Conservation (phyloP, 495 filamentous ascomycete species). For the Hapsidospora chrysogenum region DNA sequence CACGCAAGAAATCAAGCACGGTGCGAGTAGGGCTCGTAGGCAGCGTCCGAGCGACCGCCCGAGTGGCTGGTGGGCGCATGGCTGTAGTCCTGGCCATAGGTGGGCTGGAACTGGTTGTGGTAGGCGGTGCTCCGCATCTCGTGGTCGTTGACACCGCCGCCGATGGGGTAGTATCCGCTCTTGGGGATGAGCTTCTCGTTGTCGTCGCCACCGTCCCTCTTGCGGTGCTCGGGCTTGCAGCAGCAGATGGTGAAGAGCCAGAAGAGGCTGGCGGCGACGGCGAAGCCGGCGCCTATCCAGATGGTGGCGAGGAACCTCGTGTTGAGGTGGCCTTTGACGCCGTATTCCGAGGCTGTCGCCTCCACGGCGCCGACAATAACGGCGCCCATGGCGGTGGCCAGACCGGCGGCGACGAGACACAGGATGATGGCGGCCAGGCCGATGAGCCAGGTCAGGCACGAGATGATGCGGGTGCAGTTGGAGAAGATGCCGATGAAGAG, state of each 20-base stretch:
- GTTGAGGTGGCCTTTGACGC: slow-evolving; percentile 46
- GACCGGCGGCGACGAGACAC: slow-evolving; percentile 27
- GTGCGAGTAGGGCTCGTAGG: slow-evolving; percentile 40
- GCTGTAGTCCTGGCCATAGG: slow-evolving; percentile 17
- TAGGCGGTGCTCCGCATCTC: slow-evolving; percentile 11
- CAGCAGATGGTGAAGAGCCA: slow-evolving; percentile 87
- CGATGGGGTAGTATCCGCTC: slow-evolving; percentile 11
- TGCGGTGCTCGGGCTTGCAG: slow-evolving; percentile 37
- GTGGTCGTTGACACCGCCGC: slow-evolving; percentile 9
- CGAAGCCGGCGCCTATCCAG: slow-evolving; percentile 71
- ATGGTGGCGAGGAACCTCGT: slow-evolving; percentile 46
- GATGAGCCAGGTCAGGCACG: slow-evolving; percentile 34
- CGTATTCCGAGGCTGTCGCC: slow-evolving; percentile 43
- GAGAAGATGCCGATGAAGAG: slow-evolving; percentile 64
- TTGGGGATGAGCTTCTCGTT: slow-evolving; percentile 30
- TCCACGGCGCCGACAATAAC: slow-evolving; percentile 56
- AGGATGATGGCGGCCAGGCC: slow-evolving; percentile 42
- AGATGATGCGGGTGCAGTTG: slow-evolving; percentile 28
- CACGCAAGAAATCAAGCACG: slow-evolving; percentile 13
- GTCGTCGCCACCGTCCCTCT: slow-evolving; percentile 9
- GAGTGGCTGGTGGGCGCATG: slow-evolving; percentile 10
- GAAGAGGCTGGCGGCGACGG: slow-evolving; percentile 57
- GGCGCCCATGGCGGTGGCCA: slow-evolving; percentile 43
- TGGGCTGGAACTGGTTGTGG: slow-evolving; percentile 3
- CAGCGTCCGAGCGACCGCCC: slow-evolving; percentile 19